These are phyloP conservation scores for Fusarium transvaalense DNA, from an alignment of 2,329 filamentous ascomycete genomes.

Conservation along the genomic window DNA sequence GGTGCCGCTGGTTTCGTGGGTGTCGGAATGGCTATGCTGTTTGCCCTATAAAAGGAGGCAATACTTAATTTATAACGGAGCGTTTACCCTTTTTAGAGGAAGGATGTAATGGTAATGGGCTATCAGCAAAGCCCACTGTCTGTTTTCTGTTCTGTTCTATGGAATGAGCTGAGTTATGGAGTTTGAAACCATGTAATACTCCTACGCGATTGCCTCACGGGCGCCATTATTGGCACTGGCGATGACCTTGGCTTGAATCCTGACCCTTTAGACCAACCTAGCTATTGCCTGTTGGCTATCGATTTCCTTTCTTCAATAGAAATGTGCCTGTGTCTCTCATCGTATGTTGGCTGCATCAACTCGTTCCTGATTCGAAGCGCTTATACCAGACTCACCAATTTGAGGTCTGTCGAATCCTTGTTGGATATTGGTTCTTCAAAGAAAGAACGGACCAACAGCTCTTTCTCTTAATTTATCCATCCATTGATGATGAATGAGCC, in stretches of 20 bases:
- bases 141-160: constrained; percentile 22
- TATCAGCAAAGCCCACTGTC: not conserved
- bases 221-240: constrained; percentile 9
- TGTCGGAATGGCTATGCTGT: constrained; percentile 47
- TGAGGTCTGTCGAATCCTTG: not conserved
- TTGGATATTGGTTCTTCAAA: not conserved
- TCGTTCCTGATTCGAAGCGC: not conserved
- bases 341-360: not conserved
- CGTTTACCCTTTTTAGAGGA: constrained; percentile 9
- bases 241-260: not conserved
- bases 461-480: not conserved
- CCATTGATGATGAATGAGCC: not conserved
- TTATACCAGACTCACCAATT: constrained; percentile 3
- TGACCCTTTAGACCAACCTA: not conserved
- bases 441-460: not conserved
- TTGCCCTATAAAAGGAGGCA: constrained; percentile 46
- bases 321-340: not conserved
- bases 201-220: constrained; percentile 23
- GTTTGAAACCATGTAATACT: constrained; percentile 29
- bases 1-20: constrained; percentile 44
- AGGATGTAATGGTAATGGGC: constrained; percentile 6
- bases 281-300: not conserved
- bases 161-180: constrained; percentile 20
- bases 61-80: not conserved
- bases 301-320: not conserved